phyloP scores from a whole-genome alignment of 2,329 filamentous ascomycete species.

The Aspergillus sp. region DNA sequence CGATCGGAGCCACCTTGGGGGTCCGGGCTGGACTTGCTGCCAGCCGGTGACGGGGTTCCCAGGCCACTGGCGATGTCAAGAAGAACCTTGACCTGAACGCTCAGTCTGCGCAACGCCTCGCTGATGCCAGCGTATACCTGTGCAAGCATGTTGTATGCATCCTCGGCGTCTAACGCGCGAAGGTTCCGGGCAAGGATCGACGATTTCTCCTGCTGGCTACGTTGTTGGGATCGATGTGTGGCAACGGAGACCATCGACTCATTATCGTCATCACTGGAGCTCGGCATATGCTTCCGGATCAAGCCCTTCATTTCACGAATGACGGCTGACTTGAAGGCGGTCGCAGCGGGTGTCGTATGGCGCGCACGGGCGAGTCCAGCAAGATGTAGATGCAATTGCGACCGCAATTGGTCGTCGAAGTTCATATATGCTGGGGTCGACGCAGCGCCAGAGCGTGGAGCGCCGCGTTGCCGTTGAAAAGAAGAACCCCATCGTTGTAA shows the following conservation, averaged over 20 bases:
- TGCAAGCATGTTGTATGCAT: slow-evolving; percentile 78
- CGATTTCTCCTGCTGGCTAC: slow-evolving; percentile 84
- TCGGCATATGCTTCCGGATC: slow-evolving; percentile 81
- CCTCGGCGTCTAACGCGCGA: slow-evolving; percentile 74
- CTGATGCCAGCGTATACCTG: slow-evolving; percentile 84
- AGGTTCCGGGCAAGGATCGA: slow-evolving; percentile 84
- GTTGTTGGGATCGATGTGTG: slow-evolving; percentile 66
- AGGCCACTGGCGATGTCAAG: slow-evolving; percentile 78
- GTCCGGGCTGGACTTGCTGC: slow-evolving; percentile 48
- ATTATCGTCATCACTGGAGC: slow-evolving; percentile 89
- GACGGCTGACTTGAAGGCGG: slow-evolving; percentile 77
- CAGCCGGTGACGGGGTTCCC: slow-evolving; percentile 38
- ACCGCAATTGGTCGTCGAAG: slow-evolving; percentile 67
- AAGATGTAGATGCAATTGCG: slow-evolving; percentile 67
- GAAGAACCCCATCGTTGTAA: slow-evolving; percentile 81
- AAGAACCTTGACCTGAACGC: slow-evolving; percentile 90
- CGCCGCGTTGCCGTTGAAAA: slow-evolving; percentile 68
- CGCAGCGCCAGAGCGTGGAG: slow-evolving; percentile 64
- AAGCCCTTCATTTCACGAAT: slow-evolving; percentile 82
- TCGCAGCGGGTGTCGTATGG: slow-evolving; percentile 76
- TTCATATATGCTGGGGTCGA: slow-evolving; percentile 75
- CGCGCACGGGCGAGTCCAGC: slow-evolving; percentile 77
- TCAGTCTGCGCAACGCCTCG: slow-evolving; percentile 79
- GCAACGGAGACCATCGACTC: slow-evolving; percentile 85
- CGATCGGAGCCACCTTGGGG: slow-evolving; percentile 27